Conservation (phyloP, 1,139 yeast genomes). For the Diutina rugosa region DNA sequence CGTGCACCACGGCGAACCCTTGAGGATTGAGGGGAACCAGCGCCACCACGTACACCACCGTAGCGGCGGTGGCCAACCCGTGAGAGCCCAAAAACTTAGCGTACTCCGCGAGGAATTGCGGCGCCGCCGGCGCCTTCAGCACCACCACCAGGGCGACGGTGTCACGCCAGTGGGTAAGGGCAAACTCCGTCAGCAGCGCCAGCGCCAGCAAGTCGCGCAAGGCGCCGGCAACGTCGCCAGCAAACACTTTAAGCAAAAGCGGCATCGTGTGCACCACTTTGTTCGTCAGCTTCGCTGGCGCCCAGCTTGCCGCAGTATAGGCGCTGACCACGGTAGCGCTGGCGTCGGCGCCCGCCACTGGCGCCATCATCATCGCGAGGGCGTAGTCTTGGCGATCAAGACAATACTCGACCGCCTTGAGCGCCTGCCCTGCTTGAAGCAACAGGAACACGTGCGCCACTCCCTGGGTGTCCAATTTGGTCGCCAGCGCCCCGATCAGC, state of each 20-base stretch:
- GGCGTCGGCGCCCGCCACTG: conserved; percentile 47
- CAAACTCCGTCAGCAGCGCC: conserved; percentile 34
- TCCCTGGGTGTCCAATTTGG: conserved; percentile 24
- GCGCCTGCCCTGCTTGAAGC: conserved; percentile 52
- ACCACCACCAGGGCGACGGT: conserved; percentile 31
- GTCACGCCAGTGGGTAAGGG: conserved; percentile 38
- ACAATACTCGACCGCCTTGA: conserved; percentile 52
- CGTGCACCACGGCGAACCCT: conserved; percentile 15
- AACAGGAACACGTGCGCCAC: conserved; percentile 20
- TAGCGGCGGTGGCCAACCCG: conserved; percentile 26
- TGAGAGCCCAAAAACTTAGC: conserved; percentile 35
- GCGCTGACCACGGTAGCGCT: conserved; percentile 47
- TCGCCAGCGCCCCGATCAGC: conserved; percentile 10
- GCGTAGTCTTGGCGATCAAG: conserved; percentile 64
- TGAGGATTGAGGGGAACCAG: conserved; percentile 29
- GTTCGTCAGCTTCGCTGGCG: conserved; percentile 23
- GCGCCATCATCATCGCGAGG: conserved; percentile 59
- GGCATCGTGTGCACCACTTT: conserved; percentile 44
- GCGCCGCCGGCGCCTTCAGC: conserved; percentile 22
- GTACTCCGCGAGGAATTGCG: conserved; percentile 37
- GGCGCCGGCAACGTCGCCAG: conserved; percentile 48
- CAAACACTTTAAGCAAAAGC: conserved; percentile 46
- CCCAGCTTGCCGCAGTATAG: conserved; percentile 23
- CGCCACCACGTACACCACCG: conserved; percentile 35
- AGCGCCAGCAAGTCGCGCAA: conserved; percentile 35